phyloP scores from a whole-genome alignment of 495 filamentous ascomycete genomes.

The Podospora comata region DNA sequence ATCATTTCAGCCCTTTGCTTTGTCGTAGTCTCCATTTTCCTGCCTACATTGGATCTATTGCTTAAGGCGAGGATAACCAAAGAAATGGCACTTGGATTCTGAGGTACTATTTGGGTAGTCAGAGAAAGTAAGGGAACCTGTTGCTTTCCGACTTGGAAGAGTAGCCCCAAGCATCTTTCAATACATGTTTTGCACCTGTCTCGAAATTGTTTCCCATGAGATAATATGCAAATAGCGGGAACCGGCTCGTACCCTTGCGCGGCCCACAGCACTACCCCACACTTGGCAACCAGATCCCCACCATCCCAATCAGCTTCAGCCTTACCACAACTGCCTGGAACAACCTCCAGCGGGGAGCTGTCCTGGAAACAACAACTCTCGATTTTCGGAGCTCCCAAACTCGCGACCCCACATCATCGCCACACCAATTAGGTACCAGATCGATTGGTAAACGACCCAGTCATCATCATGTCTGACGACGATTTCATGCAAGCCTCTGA shows the following conservation, averaged over 20 bases:
- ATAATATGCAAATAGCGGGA: not conserved
- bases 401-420: not conserved
- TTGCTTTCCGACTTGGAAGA: too few relatives aligned
- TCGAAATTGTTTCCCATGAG: not conserved
- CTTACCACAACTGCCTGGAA: slow-evolving; percentile 17
- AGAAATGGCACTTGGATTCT: too few relatives aligned
- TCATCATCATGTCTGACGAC: slow-evolving; percentile 85
- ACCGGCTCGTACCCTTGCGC: not conserved
- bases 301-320: slow-evolving; percentile 22
- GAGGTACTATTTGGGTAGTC: too few relatives aligned
- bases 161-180: too few relatives aligned
- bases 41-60: too few relatives aligned
- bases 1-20: too few relatives aligned
- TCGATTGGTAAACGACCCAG: not conserved
- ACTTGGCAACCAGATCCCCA: slow-evolving; percentile 8
- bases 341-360: not conserved
- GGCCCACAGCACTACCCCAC: slow-evolving; percentile 20
- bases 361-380: slow-evolving; percentile 1
- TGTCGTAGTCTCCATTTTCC: too few relatives aligned
- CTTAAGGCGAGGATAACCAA: too few relatives aligned
- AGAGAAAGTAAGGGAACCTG: too few relatives aligned
- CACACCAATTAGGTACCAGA: not conserved
- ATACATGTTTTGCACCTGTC: too few relatives aligned
- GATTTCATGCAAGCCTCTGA: slow-evolving; percentile 98
- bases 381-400: not conserved